phyloP scores from a whole-genome alignment of 2,329 filamentous ascomycete genomes.

The Biscogniauxia mediterranea region DNA sequence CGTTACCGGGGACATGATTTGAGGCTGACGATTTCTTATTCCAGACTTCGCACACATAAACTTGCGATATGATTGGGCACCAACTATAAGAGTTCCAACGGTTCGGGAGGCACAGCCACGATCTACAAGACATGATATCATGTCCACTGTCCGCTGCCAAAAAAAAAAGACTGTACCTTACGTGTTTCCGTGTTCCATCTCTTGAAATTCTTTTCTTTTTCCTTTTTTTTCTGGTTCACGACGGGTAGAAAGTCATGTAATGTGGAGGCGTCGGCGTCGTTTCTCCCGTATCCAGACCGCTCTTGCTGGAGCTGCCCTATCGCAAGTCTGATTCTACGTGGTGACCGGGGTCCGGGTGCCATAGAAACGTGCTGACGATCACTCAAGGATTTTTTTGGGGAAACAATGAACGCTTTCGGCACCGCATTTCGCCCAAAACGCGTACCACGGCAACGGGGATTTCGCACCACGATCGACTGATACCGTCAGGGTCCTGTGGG shows the following conservation, averaged over 20 bases:
- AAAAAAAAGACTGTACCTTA: neutral
- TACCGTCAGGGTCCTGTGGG: neutral
- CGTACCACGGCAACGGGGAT: neutral
- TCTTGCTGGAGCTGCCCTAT: neutral
- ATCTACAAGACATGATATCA: neutral
- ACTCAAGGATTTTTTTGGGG: neutral
- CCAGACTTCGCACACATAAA: neutral
- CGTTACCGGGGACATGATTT: neutral
- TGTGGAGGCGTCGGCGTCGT: neutral
- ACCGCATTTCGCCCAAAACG: neutral
- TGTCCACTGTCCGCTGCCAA: neutral
- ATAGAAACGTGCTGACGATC: neutral
- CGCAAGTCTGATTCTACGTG: neutral
- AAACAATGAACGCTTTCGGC: neutral
- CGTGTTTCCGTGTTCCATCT: neutral
- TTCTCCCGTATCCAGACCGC: neutral
- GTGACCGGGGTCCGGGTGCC: neutral
- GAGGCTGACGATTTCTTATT: neutral
- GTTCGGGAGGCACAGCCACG: neutral
- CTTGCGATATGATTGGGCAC: neutral
- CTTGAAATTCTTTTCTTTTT: too few relatives aligned
- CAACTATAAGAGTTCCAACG: neutral
- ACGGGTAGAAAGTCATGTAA: neutral
- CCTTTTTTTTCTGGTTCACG: too few relatives aligned
- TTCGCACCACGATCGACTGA: neutral